These are phyloP conservation scores for Auricularia sp. DNA, from an alignment of 768 basidiomycete genomes.

Conservation along the genomic window DNA sequence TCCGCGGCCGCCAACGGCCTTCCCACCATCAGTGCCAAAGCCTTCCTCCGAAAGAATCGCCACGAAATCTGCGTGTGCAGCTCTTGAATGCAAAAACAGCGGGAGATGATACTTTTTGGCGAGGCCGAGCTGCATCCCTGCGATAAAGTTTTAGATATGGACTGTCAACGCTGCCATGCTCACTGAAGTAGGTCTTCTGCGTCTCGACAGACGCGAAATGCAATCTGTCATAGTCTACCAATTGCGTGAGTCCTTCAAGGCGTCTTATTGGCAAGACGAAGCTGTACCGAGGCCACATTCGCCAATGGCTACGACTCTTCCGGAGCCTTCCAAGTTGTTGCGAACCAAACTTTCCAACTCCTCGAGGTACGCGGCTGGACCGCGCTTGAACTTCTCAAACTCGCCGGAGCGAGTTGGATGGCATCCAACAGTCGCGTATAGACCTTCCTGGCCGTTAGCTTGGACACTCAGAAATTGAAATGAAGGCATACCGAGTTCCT, in stretches of 20 bases:
- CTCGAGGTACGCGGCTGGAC: constrained; percentile 50
- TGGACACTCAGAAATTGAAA: background rate
- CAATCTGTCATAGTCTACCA: constrained; percentile 64
- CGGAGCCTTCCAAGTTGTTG: constrained; percentile 38
- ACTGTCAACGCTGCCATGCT: constrained; percentile 13
- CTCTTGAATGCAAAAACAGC: constrained; percentile 71
- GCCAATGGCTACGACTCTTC: constrained; percentile 61
- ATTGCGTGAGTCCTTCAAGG: background rate
- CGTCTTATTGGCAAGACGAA: background rate
- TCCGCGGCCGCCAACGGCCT: constrained; percentile 45
- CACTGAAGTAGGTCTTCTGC: constrained; percentile 58
- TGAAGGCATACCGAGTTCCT: constrained; percentile 35
- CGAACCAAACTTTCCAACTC: constrained; percentile 48
- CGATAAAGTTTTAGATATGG: background rate
- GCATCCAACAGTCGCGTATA: constrained; percentile 69
- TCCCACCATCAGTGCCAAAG: constrained; percentile 48
- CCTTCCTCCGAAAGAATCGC: constrained; percentile 55
- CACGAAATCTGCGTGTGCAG: constrained; percentile 65
- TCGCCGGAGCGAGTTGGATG: constrained; percentile 70
- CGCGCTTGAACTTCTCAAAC: constrained; percentile 47
- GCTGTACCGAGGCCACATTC: constrained; percentile 67
- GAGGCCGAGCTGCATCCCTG: constrained; percentile 48
- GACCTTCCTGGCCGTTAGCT: constrained; percentile 25
- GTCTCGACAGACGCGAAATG: constrained; percentile 51
- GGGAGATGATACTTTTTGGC: constrained; percentile 67